Evolutionary conservation across 768 basidiomycete species (phyloP), one percentile per base, ranked within the genome.

Genomic region (Suillus tomentosus): DNA sequence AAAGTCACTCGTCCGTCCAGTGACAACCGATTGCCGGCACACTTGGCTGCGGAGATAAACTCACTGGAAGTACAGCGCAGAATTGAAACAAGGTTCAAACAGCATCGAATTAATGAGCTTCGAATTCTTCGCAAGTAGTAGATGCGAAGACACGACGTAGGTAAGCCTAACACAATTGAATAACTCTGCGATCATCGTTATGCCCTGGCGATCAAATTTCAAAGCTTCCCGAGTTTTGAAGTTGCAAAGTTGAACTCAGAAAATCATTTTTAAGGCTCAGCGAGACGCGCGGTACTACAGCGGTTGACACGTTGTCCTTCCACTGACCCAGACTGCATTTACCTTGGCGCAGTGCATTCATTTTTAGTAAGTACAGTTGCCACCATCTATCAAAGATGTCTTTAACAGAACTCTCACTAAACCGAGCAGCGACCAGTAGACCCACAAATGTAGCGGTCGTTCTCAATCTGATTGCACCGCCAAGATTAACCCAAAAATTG

Each of bases 91-190:
- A 62, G 31, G 40, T 60, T 62, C n/a, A 45, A 36, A 62, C 62
- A 62, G 31, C 62, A 62, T 59, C 57, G n/a, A 14, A 56, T 56
- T 57, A 40, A 40, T 57, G 56, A 57, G 6, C 55, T 56, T 56
- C 55, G 8, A 56, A 39, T 31, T 53, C 27, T 17, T 31, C 14
- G 50, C 9, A 8, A 4, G 48, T 15, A 50, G 14, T 27, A 48
- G 10, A 51, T 27, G 24, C n/a, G 11, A 37, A n/a, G 36, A 37
- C 39, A 27, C 24, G 27, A 22, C 5, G 56, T 15, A 15, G 39
- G 56, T 39, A 24, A 40, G 24, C 8, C 31, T 53, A 53, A 53
- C 51, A 54, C 53, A 34, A 54, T 22, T 8, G 22, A 27, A 15
- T 13, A 40, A 31, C 31, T 57, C 10, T 17, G 31, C 51, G 51